Percentiles rank a stretch among this genome's conserved stretches.
Conservation (phyloP, 768 basidiomycete genomes). For the Podaxis sp. region DNA sequence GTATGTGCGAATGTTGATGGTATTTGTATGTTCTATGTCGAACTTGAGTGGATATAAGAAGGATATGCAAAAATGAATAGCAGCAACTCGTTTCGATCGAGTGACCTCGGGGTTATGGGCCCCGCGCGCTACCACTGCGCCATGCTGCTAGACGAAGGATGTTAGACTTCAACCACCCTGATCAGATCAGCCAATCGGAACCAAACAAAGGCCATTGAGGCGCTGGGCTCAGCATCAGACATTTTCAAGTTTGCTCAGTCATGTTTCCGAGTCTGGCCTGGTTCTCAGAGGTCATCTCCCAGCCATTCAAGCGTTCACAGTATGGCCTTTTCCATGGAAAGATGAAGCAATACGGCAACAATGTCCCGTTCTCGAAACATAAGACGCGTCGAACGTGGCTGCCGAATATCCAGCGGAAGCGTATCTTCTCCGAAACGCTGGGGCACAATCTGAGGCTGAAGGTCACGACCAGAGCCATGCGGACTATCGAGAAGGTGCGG, state of each 20-base stretch:
- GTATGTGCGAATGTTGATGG: too few species aligned
- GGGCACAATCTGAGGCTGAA: slow-evolving; percentile 61
- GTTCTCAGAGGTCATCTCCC: slow-evolving; percentile 42
- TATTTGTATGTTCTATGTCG: too few species aligned
- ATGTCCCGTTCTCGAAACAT: slow-evolving; percentile 84
- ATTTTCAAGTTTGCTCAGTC: slow-evolving; percentile 9
- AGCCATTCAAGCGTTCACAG: slow-evolving; percentile 80
- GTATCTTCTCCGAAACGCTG: slow-evolving; percentile 65
- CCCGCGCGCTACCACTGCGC: slow-evolving; percentile 60
- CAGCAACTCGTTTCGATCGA: slow-evolving; percentile 67
- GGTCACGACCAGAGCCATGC: slow-evolving; percentile 73
- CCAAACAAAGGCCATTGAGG: background rate
- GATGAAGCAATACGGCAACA: slow-evolving; percentile 80
- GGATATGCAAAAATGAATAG: slow-evolving; percentile 28
- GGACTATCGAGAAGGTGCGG: slow-evolving; percentile 80
- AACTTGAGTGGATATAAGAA: background rate
- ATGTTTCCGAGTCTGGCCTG: slow-evolving; percentile 31
- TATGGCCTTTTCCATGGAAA: slow-evolving; percentile 84
- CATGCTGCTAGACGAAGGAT: slow-evolving; percentile 41
- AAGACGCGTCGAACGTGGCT: slow-evolving; percentile 89
- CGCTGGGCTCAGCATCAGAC: background rate
- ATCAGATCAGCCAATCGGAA: too few species aligned
- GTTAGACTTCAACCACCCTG: too few species aligned
- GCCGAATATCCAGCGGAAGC: slow-evolving; percentile 82
- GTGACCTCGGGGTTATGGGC: slow-evolving; percentile 67